Evolutionary conservation across 1,139 yeast genomes (phyloP).

Genomic region (Pichiaceae sp.): DNA sequence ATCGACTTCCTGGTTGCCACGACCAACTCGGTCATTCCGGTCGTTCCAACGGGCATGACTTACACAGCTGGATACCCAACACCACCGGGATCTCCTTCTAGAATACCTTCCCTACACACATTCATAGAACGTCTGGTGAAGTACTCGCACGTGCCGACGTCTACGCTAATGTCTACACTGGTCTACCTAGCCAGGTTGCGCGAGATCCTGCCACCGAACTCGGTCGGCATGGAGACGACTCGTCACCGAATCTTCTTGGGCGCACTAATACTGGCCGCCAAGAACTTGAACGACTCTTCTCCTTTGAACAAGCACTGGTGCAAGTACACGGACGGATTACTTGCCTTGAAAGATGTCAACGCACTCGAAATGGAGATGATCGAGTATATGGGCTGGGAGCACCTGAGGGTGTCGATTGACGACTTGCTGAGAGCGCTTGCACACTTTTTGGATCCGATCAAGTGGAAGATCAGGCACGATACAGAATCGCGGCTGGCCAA

Average conservation of each 20-base stretch:
- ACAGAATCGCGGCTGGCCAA: slow-evolving; percentile 15
- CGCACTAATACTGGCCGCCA: slow-evolving; percentile 80
- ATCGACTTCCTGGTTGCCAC: slow-evolving; percentile 71
- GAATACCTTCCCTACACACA: slow-evolving; percentile 37
- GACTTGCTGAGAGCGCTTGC: slow-evolving; percentile 65
- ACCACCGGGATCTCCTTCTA: slow-evolving; percentile 34
- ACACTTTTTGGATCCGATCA: slow-evolving; percentile 72
- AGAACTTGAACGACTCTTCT: slow-evolving; percentile 83
- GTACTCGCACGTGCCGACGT: slow-evolving; percentile 87
- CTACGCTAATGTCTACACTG: slow-evolving; percentile 87
- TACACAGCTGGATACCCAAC: slow-evolving; percentile 25
- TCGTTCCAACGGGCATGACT: slow-evolving; percentile 28
- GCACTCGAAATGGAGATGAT: slow-evolving; percentile 86
- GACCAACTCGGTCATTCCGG: slow-evolving; percentile 69
- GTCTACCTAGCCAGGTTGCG: slow-evolving; percentile 76
- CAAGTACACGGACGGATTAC: slow-evolving; percentile 75
- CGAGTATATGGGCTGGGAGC: slow-evolving; percentile 74
- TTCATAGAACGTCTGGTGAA: slow-evolving; percentile 68
- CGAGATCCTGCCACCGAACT: slow-evolving; percentile 73
- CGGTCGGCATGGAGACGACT: slow-evolving; percentile 89
- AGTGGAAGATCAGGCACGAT: slow-evolving; percentile 27
- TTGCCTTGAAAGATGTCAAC: slow-evolving; percentile 72
- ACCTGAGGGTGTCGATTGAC: slow-evolving; percentile 50
- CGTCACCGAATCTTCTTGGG: slow-evolving; percentile 89
- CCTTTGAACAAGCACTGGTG: slow-evolving; percentile 98